Evolutionary conservation across 352 stramenopile genomes (phyloP).

Genomic region (Globisporangium spiculum): DNA sequence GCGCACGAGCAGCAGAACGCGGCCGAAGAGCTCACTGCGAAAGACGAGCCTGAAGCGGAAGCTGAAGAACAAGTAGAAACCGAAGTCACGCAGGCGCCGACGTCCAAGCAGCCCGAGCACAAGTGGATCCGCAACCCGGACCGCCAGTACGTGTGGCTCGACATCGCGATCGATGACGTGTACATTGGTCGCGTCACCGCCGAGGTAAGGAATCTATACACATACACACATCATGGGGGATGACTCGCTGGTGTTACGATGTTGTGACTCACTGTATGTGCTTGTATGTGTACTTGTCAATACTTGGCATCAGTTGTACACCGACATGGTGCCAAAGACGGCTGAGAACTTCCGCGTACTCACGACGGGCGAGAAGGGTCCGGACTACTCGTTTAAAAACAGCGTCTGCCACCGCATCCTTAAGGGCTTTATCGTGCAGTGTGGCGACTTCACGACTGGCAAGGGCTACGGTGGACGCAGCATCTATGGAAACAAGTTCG

Average conservation of each 20-base stretch:
- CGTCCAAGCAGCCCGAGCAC: conserved; percentile 6
- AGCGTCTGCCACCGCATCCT: conserved; percentile 98
- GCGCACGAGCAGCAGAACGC: conserved; percentile 15
- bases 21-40: conserved; percentile 15
- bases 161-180: conserved; percentile 76
- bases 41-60: conserved; percentile 1
- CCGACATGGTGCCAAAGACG: conserved; percentile 96
- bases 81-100: neutral
- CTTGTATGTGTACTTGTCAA: neutral
- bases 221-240: neutral
- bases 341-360: conserved; percentile 97
- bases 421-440: conserved; percentile 98
- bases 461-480: conserved; percentile 95
- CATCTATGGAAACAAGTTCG: conserved; percentile 98
- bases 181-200: conserved; percentile 68
- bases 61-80: neutral
- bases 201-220: conserved; percentile 34
- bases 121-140: conserved; percentile 56
- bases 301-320: conserved; percentile 70
- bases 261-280: neutral
- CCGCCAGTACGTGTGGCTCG: conserved; percentile 85
- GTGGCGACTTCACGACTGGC: conserved; percentile 92
- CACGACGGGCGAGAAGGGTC: conserved; percentile 95
- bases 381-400: conserved; percentile 95
- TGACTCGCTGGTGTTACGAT: neutral